Percentiles rank a stretch among this genome's conserved stretches.
phyloP scores from a whole-genome alignment of 768 basidiomycete species.

The Lactarius quietus region DNA sequence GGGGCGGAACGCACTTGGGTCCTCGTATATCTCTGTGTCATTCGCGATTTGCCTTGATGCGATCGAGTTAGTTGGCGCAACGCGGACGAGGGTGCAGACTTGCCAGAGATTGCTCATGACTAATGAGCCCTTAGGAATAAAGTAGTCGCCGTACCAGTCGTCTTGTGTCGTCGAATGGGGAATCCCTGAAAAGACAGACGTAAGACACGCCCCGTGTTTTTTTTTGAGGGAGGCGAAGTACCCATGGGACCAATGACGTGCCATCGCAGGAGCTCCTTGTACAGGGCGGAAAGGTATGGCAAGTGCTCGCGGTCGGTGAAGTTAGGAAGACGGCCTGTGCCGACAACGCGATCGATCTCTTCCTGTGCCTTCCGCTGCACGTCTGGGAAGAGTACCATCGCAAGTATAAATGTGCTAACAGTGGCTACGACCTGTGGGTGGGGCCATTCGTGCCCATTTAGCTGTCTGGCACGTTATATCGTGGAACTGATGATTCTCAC shows the following conservation, averaged over 20 bases:
- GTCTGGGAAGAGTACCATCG: constrained; percentile 28
- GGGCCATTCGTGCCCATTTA: neutral
- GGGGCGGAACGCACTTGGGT: constrained; percentile 25
- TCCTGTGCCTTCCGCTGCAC: constrained; percentile 28
- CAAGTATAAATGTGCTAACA: constrained; percentile 23
- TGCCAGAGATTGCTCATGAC: constrained; percentile 28
- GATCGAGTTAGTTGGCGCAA: neutral
- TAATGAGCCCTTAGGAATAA: constrained; percentile 28
- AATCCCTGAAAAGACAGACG: constrained; percentile 6
- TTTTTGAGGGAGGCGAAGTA: neutral
- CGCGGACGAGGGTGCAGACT: neutral
- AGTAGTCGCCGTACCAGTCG: constrained; percentile 25
- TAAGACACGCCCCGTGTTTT: neutral
- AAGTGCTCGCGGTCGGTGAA: constrained; percentile 22
- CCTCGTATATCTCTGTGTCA: constrained; percentile 14
- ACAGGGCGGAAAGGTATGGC: constrained; percentile 29
- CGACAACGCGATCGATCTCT: constrained; percentile 29
- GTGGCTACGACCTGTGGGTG: constrained; percentile 22
- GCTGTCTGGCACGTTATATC: neutral
- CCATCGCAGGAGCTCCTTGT: constrained; percentile 30
- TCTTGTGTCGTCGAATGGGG: constrained; percentile 19
- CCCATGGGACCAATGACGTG: constrained; percentile 27
- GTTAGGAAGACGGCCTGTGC: constrained; percentile 24
- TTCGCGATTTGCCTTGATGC: constrained; percentile 17
- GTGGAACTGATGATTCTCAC: neutral